Conservation (phyloP, 1,139 yeast species). For the Suhomyces panamericanus region DNA sequence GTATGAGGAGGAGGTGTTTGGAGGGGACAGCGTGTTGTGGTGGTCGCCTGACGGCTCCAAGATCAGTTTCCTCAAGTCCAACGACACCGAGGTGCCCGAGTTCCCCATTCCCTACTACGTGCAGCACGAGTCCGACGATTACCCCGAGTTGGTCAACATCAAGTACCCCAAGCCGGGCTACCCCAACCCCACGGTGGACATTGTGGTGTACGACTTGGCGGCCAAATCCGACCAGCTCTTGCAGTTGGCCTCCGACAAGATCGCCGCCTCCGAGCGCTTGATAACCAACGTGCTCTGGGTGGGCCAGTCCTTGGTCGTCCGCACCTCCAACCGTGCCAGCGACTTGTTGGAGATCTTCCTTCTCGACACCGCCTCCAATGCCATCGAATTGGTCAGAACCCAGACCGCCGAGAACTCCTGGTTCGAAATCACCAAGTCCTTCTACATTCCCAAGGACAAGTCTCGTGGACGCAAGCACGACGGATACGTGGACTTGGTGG, state of each 20-base stretch:
- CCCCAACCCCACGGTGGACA: conserved; percentile 43
- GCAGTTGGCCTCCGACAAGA: conserved; percentile 25
- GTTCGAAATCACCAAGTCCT: conserved; percentile 79
- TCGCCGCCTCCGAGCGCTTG: conserved; percentile 27
- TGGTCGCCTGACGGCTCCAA: conserved; percentile 58
- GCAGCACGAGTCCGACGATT: conserved; percentile 44
- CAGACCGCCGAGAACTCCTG: conserved; percentile 47
- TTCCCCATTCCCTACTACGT: conserved; percentile 56
- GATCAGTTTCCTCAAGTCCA: conserved; percentile 47
- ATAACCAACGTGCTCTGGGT: conserved; percentile 50
- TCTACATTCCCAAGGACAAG: conserved; percentile 64
- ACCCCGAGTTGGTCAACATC: conserved; percentile 40
- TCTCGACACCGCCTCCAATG: conserved; percentile 31
- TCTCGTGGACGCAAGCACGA: conserved; percentile 41
- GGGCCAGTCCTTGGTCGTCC: conserved; percentile 33
- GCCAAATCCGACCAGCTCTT: conserved; percentile 17
- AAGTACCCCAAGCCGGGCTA: conserved; percentile 52
- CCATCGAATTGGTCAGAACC: conserved; percentile 37
- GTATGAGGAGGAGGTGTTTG: conserved; percentile 60
- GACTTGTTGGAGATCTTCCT: conserved; percentile 43
- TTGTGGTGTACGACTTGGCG: conserved; percentile 35
- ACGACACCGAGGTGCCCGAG: conserved; percentile 54
- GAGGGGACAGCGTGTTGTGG: conserved; percentile 53
- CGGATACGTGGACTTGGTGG: conserved; percentile 58
- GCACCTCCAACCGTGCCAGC: conserved; percentile 47